A percentile compares a stretch with the other conserved stretches of the same genome.
phyloP scores from a whole-genome alignment of 495 filamentous ascomycete species.

The Eremomyces bilateralis region DNA sequence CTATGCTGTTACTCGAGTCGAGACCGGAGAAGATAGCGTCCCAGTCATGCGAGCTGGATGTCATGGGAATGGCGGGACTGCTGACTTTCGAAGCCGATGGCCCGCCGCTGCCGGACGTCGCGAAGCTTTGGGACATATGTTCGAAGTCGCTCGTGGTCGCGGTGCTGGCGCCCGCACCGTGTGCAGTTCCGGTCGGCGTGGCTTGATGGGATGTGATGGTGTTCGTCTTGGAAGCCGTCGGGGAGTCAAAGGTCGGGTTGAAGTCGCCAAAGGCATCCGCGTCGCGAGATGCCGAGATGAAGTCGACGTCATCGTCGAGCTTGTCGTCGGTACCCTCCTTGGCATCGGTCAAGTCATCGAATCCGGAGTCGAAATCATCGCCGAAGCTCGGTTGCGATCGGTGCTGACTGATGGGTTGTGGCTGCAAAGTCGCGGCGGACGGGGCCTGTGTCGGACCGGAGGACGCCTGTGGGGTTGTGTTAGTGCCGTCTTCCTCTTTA shows the following conservation, averaged over 20 bases:
- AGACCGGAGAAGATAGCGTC: background rate
- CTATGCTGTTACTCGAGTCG: background rate
- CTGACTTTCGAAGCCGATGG: slow-evolving; percentile 32
- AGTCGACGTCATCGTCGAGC: slow-evolving; percentile 34
- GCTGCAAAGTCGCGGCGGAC: slow-evolving; percentile 13
- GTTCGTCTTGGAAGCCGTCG: slow-evolving; percentile 22
- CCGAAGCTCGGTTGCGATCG: slow-evolving; percentile 31
- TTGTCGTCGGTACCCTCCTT: slow-evolving; percentile 64
- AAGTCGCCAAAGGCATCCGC: slow-evolving; percentile 39
- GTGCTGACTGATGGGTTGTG: slow-evolving; percentile 17
- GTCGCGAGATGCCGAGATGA: slow-evolving; percentile 17
- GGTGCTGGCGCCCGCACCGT: slow-evolving; percentile 15
- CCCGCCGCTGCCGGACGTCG: slow-evolving; percentile 33
- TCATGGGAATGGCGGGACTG: slow-evolving; percentile 3
- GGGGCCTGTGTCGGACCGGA: slow-evolving; percentile 11
- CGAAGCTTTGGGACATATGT: slow-evolving; percentile 16
- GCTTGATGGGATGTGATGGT: slow-evolving; percentile 32
- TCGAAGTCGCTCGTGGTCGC: slow-evolving; percentile 21
- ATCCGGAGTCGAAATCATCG: slow-evolving; percentile 61
- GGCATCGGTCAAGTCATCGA: slow-evolving; percentile 70
- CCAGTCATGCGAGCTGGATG: slow-evolving; percentile 4
- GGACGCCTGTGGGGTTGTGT: too few relatives aligned
- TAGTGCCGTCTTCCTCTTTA: too few relatives aligned
- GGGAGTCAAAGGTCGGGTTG: slow-evolving; percentile 39
- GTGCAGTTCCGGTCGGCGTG: slow-evolving; percentile 26